These are phyloP conservation scores for Trifolium repens DNA, from an alignment of 306 rosid species.

Conservation along the genomic window DNA sequence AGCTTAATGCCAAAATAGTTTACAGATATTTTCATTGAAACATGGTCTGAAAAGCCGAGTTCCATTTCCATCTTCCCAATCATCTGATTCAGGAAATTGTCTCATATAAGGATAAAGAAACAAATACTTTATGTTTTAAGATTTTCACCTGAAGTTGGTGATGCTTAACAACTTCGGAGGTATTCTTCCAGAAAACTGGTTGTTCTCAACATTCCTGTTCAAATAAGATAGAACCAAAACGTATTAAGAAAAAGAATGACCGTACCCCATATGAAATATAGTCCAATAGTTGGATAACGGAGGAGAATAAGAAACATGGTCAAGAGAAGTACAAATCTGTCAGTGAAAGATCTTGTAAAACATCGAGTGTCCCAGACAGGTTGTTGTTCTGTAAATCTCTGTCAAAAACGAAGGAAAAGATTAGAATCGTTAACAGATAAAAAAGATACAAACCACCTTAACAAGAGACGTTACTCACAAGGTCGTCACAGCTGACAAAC, in stretches of 20 bases:
- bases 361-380: conserved; percentile 77
- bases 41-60: conserved; percentile 12
- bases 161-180: conserved; percentile 80
- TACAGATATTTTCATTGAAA: conserved; percentile 18
- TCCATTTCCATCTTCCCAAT: conserved; percentile 34
- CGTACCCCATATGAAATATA: not conserved
- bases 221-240: conserved; percentile 38
- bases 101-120: conserved; percentile 38
- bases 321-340: conserved; percentile 71
- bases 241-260: conserved; percentile 10
- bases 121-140: conserved; percentile 19
- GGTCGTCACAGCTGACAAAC: conserved; percentile 66
- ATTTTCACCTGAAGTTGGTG: conserved; percentile 66
- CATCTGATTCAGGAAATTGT: conserved; percentile 24
- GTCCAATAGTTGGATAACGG: not conserved
- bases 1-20: not conserved
- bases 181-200: conserved; percentile 78
- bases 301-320: conserved; percentile 31
- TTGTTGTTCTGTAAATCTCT: conserved; percentile 84
- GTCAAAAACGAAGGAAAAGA: conserved; percentile 50
- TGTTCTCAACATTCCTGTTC: conserved; percentile 87
- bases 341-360: conserved; percentile 79
- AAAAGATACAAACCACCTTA: conserved; percentile 19
- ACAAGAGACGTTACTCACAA: conserved; percentile 67
- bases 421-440: conserved; percentile 39